Conservation (phyloP, 2,329 filamentous ascomycete genomes). For the Gnomoniopsis smithogilvyi region DNA sequence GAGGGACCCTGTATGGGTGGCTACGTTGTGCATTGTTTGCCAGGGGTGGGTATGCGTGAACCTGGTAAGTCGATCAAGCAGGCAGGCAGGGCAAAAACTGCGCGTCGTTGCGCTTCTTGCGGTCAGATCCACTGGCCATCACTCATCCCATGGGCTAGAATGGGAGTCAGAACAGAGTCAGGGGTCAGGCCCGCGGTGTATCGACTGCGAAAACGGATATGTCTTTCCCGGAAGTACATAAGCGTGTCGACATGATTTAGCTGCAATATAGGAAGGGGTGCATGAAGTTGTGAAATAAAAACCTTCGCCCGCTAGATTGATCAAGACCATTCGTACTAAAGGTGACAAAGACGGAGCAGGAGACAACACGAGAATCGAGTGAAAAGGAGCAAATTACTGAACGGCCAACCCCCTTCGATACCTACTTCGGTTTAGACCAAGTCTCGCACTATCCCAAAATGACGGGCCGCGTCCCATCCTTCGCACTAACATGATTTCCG, state of each 20-base stretch:
- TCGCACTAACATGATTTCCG: not conserved
- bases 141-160: not conserved
- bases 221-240: not conserved
- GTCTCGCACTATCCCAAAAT: not conserved
- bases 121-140: not conserved
- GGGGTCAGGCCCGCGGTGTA: too few relatives aligned
- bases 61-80: not conserved
- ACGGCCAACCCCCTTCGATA: not conserved
- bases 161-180: too few relatives aligned
- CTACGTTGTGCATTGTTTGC: not conserved
- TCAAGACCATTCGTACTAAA: not conserved
- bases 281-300: not conserved
- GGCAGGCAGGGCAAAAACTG: not conserved
- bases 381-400: not conserved
- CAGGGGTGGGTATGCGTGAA: not conserved
- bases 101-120: not conserved
- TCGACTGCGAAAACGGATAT: not conserved
- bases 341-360: not conserved
- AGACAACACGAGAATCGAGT: conserved; percentile 5
- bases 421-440: not conserved
- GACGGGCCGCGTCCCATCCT: not conserved
- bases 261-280: not conserved
- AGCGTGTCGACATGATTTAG: not conserved
- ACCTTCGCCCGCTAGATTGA: not conserved
- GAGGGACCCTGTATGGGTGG: not conserved